Evolutionary conservation across 495 filamentous ascomycete genomes (phyloP), one percentile per base, ranked within the genome.

Genomic region (Neurospora sp.): DNA sequence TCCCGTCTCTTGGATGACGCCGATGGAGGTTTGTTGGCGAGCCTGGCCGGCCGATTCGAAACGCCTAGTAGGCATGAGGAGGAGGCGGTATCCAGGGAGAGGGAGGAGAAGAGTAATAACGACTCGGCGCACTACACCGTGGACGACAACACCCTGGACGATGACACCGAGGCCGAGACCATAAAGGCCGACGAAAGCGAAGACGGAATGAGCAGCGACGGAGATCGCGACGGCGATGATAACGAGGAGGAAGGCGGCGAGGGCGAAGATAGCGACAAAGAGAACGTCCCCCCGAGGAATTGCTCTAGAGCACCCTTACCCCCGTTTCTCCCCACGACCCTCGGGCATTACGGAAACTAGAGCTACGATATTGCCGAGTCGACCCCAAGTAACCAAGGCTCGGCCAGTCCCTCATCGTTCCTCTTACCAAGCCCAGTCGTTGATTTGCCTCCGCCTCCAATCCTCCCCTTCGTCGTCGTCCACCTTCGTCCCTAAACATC

Each of bases 61-160:
- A 16, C 10, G 1, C 4, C 2, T 0, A 16, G 6, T 0, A 16
- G 6, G 0, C 0, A 27, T 4, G 6, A 31, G 0, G 5, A 61
- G 10, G 12, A 31, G 27, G 27, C 3, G 6, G 10, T 27, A 31
- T 3, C 20, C 10, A 2, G 2, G 4, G 10, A 0, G 3, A 10
- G 1, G 3, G 10, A 31, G 4, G 4, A 14, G 9, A 59, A 14
- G 10, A 0, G 5, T 0, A 2, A 16, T 16, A 8, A 10, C 8
- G n/a, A 47, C 6, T 27, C 10, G 1, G 4, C 0, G 22, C 9
- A 27, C 44, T 4, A 47, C 20, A 59, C 0, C 47, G 9, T 14
- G 0, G 47, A 27, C 0, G 47, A 27, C 0, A 2, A 27, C 47
- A 14, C 8, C 10, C 0, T 31, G 27, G 27, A 31, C 27, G 27